These are phyloP conservation scores for Mucor piriformis DNA, from an alignment of 371 early-diverging fungal genomes.

Conservation along the genomic window DNA sequence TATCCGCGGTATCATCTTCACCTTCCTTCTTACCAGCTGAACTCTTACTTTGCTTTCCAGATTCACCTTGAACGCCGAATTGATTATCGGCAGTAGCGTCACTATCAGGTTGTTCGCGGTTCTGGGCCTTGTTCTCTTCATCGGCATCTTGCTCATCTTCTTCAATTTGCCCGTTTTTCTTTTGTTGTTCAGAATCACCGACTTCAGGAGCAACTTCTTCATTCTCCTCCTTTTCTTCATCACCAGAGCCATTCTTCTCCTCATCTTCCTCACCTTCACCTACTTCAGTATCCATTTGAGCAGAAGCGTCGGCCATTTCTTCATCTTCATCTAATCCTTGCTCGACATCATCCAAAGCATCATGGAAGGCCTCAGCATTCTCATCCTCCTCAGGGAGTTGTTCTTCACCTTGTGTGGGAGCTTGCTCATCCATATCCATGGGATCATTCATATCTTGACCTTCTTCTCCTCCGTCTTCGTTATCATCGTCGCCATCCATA, in stretches of 20 bases:
- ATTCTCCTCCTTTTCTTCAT: constrained; percentile 50
- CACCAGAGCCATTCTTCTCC: constrained; percentile 23
- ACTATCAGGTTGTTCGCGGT: constrained; percentile 53
- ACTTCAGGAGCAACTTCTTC: constrained; percentile 52
- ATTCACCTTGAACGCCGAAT: constrained; percentile 71
- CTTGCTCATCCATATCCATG: constrained; percentile 51
- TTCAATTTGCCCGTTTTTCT: constrained; percentile 34
- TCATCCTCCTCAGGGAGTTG: constrained; percentile 38
- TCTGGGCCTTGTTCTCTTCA: constrained; percentile 39
- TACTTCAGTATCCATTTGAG: constrained; percentile 44
- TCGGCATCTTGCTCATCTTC: constrained; percentile 42
- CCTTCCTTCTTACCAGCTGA: constrained; percentile 56
- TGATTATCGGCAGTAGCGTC: constrained; percentile 61
- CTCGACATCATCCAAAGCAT: constrained; percentile 44
- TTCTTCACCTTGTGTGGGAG: constrained; percentile 30
- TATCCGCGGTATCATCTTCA: constrained; percentile 41
- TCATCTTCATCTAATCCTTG: constrained; percentile 37
- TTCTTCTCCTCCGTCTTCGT: constrained; percentile 44
- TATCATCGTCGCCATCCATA: constrained; percentile 56
- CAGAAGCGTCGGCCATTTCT: constrained; percentile 34
- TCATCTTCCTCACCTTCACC: constrained; percentile 45
- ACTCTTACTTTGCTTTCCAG: constrained; percentile 59
- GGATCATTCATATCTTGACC: constrained; percentile 40
- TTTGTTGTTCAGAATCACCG: constrained; percentile 53
- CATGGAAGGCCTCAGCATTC: constrained; percentile 42